Conservation (phyloP, 2,329 filamentous ascomycete genomes). For the Nemania sp. region DNA sequence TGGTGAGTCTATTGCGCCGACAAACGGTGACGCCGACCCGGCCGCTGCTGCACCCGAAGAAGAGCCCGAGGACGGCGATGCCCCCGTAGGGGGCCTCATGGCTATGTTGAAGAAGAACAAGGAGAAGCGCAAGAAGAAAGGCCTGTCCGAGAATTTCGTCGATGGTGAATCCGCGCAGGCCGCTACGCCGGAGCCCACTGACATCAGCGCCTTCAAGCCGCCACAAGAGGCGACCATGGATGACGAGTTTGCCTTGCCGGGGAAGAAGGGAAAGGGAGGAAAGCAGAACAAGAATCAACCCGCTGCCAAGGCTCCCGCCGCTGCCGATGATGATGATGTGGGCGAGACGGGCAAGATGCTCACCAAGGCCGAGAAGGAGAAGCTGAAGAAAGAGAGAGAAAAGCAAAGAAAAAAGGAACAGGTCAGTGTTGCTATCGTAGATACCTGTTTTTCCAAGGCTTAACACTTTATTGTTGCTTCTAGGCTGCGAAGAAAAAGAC, state of each 20-base stretch:
- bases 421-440: constrained; percentile 49
- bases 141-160: constrained; percentile 70
- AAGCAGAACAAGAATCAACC: constrained; percentile 50
- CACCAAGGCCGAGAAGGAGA: constrained; percentile 98
- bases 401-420: constrained; percentile 98
- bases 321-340: constrained; percentile 44
- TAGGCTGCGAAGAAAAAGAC: constrained; percentile 85
- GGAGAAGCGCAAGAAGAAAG: constrained; percentile 90
- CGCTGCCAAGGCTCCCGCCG: constrained; percentile 34
- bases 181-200: constrained; percentile 38
- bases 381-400: constrained; percentile 93
- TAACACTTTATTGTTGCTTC: constrained; percentile 1
- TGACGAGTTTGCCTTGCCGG: constrained; percentile 81
- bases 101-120: constrained; percentile 80
- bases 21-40: constrained; percentile 41
- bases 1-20: constrained; percentile 73
- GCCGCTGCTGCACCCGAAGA: constrained; percentile 52
- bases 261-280: constrained; percentile 71
- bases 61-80: constrained; percentile 58
- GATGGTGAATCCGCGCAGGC: constrained; percentile 65
- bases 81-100: constrained; percentile 70
- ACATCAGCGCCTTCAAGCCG: constrained; percentile 65
- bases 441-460: constrained; percentile 36
- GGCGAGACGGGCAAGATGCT: constrained; percentile 70
- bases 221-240: constrained; percentile 81